These are phyloP conservation scores for Aspergillus glaucus DNA, from an alignment of 2,329 filamentous ascomycete species.

Conservation along the genomic window DNA sequence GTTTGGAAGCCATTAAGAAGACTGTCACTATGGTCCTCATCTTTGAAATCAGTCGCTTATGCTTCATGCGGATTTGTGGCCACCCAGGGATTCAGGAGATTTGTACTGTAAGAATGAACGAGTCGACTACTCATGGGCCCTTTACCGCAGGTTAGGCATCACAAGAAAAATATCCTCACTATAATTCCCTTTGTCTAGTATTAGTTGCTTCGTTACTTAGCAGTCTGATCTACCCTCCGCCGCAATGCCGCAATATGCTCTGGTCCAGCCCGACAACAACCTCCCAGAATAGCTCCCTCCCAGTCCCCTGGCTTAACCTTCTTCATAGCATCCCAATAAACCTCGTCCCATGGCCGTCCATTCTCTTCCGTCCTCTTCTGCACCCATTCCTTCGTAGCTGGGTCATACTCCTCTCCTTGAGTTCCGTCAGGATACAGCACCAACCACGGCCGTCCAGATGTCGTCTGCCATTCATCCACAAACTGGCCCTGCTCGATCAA, in stretches of 20 bases:
- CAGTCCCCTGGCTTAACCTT: constrained; percentile 4
- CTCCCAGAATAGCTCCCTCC: constrained; percentile 10
- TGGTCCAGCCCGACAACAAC: constrained; percentile 12
- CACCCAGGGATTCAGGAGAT: no score
- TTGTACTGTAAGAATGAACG: no score
- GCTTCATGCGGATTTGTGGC: no score
- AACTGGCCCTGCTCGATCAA: constrained; percentile 31
- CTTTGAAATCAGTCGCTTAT: no score
- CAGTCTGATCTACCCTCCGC: neutral
- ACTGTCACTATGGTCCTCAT: no score
- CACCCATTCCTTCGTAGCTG: constrained; percentile 55
- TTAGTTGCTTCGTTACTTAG: no score
- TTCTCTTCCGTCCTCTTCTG: constrained; percentile 14
- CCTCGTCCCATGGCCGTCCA: constrained; percentile 10
- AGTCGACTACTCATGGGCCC: no score
- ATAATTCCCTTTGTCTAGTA: no score
- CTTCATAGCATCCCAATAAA: constrained; percentile 8
- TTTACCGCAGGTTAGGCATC: no score
- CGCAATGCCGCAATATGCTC: constrained; percentile 8
- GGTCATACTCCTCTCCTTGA: constrained; percentile 62
- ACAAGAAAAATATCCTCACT: no score
- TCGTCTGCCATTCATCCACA: constrained; percentile 15
- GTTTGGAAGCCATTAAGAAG: no score
- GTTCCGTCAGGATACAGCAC: constrained; percentile 65
- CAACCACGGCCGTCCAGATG: constrained; percentile 40